phyloP scores from a whole-genome alignment of 768 basidiomycete species.

The Naganishia randhawae region DNA sequence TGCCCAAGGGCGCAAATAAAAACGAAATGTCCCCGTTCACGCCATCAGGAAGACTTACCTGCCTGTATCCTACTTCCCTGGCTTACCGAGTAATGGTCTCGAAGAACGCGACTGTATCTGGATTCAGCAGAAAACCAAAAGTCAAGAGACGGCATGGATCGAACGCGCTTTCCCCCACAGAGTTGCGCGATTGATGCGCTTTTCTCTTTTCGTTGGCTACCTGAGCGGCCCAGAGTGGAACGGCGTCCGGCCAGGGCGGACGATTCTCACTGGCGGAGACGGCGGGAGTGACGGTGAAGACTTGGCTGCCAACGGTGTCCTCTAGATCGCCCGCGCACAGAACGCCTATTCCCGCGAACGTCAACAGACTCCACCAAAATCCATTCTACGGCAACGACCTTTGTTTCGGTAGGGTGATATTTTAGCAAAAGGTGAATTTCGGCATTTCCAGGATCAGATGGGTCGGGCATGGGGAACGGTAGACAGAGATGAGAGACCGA shows the following conservation, averaged over 20 bases:
- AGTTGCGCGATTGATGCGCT: not conserved
- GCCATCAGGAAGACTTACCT: no score
- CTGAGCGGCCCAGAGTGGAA: not conserved
- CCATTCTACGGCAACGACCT: slow-evolving; percentile 13
- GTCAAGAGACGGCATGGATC: not conserved
- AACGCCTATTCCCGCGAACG: slow-evolving; percentile 11
- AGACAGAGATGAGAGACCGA: not conserved
- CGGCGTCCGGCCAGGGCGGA: not conserved
- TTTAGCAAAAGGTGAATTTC: slow-evolving; percentile 21
- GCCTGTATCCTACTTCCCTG: no score
- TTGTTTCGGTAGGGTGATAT: slow-evolving; percentile 24
- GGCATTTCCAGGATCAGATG: not conserved
- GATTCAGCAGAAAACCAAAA: not conserved
- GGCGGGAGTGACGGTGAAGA: slow-evolving; percentile 7
- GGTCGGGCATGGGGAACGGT: not conserved
- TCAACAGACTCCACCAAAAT: slow-evolving; percentile 21
- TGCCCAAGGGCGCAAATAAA: no score
- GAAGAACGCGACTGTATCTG: no score
- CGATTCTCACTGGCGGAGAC: slow-evolving; percentile 12
- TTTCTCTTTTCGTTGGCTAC: not conserved
- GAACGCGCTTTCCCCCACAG: not conserved
- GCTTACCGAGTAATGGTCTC: no score
- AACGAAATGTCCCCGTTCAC: no score
- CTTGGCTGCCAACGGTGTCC: slow-evolving; percentile 1
- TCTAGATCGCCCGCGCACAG: not conserved